Evolutionary conservation across 1,284 basidiomycete genomes (phyloP), one percentile per base, ranked within the genome.

Genomic region (Fomitopsis betulina): DNA sequence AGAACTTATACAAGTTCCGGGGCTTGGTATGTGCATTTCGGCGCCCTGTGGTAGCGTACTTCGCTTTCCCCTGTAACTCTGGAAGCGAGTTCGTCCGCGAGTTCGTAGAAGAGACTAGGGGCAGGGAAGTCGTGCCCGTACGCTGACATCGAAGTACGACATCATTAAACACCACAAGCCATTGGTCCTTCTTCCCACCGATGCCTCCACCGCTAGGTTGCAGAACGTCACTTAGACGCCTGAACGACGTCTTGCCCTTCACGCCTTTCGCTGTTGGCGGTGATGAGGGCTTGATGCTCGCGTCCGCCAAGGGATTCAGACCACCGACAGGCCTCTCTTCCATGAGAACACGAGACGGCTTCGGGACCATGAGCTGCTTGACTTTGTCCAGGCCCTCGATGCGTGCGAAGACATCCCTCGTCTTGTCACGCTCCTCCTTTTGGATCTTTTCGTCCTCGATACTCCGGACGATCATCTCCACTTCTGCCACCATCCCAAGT

Each of bases 361-460:
- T 95, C 0, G 96, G 96, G 19, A 92, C 79, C 56, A 94, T 93
- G 53, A 99, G 78, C 68, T 85, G 85, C 71, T 87, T 86, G 68
- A 93, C 92, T 71, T 91, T 93, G 69, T 96, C 94, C 55, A 99
- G 77, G 0, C 96, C 96, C 60, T 98, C 96, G 50, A 99, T 98
- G 13, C 96, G 86, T 1, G 95, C 96, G 68, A 97, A 93, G 0
- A 92, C 90, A 73, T 99, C 96, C 15, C 95, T 81, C 4, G 94
- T 95, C 78, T 89, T 91, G 73, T 98, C 94, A 35, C 96, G 83
- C 71, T 97, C 95, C 72, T 98, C 96, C 72, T 92, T 93, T 70
- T 91, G 89, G 54, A 94, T 91, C 81, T 98, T 98, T 75, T 98
- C 94, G 69, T 98, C 95, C 73, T 99, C 96, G 60, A 99, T 98